Percentiles rank a stretch among this genome's conserved stretches.
These are phyloP conservation scores for Fulvia fulva DNA, from an alignment of 2,329 filamentous ascomycete species.

Conservation along the genomic window DNA sequence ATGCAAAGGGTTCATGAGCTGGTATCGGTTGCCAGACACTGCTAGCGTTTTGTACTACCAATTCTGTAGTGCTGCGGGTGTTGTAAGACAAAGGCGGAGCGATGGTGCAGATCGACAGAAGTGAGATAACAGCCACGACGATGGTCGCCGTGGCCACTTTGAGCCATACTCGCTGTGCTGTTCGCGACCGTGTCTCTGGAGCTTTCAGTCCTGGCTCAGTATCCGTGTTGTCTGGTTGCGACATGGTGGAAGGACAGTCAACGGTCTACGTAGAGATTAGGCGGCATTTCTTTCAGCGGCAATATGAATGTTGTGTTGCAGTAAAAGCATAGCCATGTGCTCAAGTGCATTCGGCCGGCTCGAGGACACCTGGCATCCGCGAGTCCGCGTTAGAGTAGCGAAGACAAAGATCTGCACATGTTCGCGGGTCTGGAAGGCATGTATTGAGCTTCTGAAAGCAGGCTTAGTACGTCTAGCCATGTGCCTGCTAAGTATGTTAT, in stretches of 20 bases:
- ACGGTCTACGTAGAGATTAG: too few relatives aligned
- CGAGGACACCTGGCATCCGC: background rate
- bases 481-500: background rate
- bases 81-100: background rate
- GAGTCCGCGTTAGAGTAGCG: background rate
- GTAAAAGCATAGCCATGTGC: background rate
- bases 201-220: background rate
- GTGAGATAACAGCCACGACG: background rate
- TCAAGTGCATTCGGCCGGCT: background rate
- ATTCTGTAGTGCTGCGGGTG: background rate
- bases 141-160: background rate
- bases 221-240: background rate
- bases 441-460: too few relatives aligned
- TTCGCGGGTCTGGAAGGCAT: background rate
- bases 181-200: background rate
- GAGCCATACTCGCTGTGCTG: background rate
- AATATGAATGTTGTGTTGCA: background rate
- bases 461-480: too few relatives aligned
- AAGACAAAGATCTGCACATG: background rate
- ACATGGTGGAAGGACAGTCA: too few relatives aligned
- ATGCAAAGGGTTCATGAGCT: background rate
- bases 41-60: background rate
- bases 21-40: background rate
- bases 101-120: background rate
- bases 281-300: too few relatives aligned